Evolutionary conservation across 805 yeast genomes (phyloP).

Genomic region (Candida corydali): DNA sequence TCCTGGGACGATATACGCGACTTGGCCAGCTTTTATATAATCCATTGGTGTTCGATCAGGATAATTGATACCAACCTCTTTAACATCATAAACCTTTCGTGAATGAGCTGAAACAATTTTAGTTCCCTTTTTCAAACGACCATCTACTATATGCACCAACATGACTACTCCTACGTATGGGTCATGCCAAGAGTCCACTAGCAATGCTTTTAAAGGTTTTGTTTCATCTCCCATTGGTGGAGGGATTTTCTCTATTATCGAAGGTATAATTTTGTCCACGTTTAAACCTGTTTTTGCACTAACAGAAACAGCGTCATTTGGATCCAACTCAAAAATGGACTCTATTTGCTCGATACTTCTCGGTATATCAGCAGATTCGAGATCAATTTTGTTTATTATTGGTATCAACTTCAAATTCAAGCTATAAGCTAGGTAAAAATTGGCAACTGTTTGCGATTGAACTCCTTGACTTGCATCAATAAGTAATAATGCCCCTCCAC

Average conservation of each 20-base stretch:
- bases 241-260: slow-evolving; percentile 77
- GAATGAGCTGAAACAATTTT: slow-evolving; percentile 77
- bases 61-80: slow-evolving; percentile 93
- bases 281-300: slow-evolving; percentile 90
- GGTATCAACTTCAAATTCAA: slow-evolving; percentile 81
- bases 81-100: slow-evolving; percentile 71
- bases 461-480: slow-evolving; percentile 97
- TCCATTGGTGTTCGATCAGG: slow-evolving; percentile 76
- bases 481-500: slow-evolving; percentile 86
- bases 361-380: slow-evolving; percentile 81
- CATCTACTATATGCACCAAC: slow-evolving; percentile 82
- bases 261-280: slow-evolving; percentile 75
- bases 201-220: slow-evolving; percentile 62
- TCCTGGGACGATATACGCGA: slow-evolving; percentile 92
- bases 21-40: slow-evolving; percentile 79
- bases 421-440: slow-evolving; percentile 84
- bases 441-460: slow-evolving; percentile 98
- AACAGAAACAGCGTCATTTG: slow-evolving; percentile 72
- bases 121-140: slow-evolving; percentile 68
- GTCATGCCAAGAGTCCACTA: slow-evolving; percentile 98
- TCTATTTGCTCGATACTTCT: slow-evolving; percentile 82
- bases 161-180: slow-evolving; percentile 87
- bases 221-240: slow-evolving; percentile 58
- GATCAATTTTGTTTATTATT: slow-evolving; percentile 85
- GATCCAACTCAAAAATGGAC: slow-evolving; percentile 72